Conservation (phyloP, 176 grass and related monocot genomes). For the Carex kokanica region DNA sequence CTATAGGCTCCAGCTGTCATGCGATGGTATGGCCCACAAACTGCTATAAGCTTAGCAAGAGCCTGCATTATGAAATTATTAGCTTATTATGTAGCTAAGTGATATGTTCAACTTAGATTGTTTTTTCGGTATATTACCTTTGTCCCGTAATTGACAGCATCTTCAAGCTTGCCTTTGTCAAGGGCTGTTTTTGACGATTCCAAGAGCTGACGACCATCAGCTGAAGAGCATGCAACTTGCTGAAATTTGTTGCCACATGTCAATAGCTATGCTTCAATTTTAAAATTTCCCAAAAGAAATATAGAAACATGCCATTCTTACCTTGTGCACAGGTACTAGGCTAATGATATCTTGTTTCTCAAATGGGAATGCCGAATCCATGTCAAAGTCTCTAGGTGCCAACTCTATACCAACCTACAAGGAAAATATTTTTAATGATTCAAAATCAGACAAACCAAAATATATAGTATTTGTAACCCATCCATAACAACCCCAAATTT, state of each 20-base stretch:
- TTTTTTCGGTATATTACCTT: constrained; percentile 55
- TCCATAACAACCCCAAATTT: not conserved
- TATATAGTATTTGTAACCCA: not conserved
- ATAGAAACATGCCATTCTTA: constrained; percentile 37
- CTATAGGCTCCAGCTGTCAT: constrained; percentile 99
- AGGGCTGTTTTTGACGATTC: constrained; percentile 99
- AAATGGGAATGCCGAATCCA: constrained; percentile 87
- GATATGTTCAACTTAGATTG: not conserved
- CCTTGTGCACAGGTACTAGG: constrained; percentile 89
- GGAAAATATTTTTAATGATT: not conserved
- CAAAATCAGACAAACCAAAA: constrained; percentile 4
- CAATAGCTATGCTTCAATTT: constrained; percentile 1
- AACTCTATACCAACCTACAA: constrained; percentile 94
- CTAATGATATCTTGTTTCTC: constrained; percentile 88
- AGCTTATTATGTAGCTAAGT: not conserved
- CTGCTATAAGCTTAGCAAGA: constrained; percentile 88
- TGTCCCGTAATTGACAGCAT: constrained; percentile 98
- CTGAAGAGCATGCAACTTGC: constrained; percentile 99
- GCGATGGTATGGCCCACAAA: constrained; percentile 92
- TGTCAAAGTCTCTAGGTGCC: constrained; percentile 81
- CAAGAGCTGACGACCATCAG: constrained; percentile 91
- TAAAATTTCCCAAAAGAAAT: constrained; percentile 22
- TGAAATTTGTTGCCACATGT: constrained; percentile 39
- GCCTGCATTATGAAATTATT: constrained; percentile 54
- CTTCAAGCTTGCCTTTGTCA: constrained; percentile 99